These are phyloP conservation scores for Vicia faba DNA, from an alignment of 306 rosid genomes.

Conservation along the genomic window DNA sequence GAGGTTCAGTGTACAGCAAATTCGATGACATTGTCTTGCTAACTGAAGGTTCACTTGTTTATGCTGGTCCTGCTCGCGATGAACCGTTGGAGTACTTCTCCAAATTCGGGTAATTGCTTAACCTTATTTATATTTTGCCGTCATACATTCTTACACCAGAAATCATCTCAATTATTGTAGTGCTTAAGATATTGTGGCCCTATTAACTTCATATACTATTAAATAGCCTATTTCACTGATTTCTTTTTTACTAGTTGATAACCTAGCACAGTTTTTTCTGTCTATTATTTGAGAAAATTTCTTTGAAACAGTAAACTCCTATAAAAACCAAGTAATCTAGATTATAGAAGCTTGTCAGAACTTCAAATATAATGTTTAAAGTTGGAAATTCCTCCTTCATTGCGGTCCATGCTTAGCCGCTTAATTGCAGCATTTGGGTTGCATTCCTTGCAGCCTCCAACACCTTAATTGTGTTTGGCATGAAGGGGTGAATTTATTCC, in stretches of 20 bases:
- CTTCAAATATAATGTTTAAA: constrained; percentile 9
- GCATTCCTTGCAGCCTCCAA: no score
- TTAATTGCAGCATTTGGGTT: no score
- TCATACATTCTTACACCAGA: constrained; percentile 24
- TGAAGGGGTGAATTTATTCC: no score
- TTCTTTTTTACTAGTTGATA: not conserved
- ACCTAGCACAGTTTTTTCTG: not conserved
- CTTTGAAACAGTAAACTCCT: constrained; percentile 5
- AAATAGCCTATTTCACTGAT: constrained; percentile 14
- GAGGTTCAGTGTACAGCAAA: constrained; percentile 85
- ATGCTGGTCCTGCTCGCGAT: constrained; percentile 82
- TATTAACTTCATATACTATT: constrained; percentile 21
- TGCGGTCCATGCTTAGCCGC: no score
- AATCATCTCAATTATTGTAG: constrained; percentile 24
- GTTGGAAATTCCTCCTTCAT: no score
- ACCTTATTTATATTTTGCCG: constrained; percentile 36
- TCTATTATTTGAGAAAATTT: constrained; percentile 27
- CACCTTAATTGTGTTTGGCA: no score
- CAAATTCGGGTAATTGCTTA: constrained; percentile 64
- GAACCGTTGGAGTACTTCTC: constrained; percentile 80
- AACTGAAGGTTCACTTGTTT: constrained; percentile 85
- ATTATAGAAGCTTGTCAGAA: constrained; percentile 22
- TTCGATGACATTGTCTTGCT: constrained; percentile 87
- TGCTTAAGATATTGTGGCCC: not conserved
- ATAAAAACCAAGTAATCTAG: constrained; percentile 11